Evolutionary conservation across 2,329 filamentous ascomycete species (phyloP).

Genomic region (Talaromyces marneffei): DNA sequence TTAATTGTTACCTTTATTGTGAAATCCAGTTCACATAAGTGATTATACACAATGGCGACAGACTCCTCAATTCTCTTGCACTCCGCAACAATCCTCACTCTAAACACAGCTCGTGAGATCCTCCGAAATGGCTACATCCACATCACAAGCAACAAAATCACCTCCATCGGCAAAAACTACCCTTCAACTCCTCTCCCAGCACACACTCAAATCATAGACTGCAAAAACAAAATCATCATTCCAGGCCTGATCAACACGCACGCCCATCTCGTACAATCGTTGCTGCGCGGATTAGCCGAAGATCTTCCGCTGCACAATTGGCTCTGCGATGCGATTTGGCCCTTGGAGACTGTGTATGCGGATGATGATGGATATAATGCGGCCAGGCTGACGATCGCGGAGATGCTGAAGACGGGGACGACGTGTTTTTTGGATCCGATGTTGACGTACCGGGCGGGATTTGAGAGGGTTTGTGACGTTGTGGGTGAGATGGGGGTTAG

Average conservation of each 20-base stretch:
- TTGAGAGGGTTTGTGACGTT: slow-evolving; percentile 26
- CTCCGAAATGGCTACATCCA: slow-evolving; percentile 17
- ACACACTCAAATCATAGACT: slow-evolving; percentile 21
- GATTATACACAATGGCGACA: too few relatives aligned
- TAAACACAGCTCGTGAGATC: slow-evolving; percentile 18
- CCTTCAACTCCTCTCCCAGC: background rate
- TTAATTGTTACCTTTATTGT: too few relatives aligned
- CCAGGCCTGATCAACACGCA: slow-evolving; percentile 35
- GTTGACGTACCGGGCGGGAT: slow-evolving; percentile 25
- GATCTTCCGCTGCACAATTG: slow-evolving; percentile 24
- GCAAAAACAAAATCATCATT: slow-evolving; percentile 28
- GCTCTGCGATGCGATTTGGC: slow-evolving; percentile 34
- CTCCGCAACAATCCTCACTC: slow-evolving; percentile 18
- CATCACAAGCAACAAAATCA: slow-evolving; percentile 1
- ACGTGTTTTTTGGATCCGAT: slow-evolving; percentile 36
- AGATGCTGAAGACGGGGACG: slow-evolving; percentile 36
- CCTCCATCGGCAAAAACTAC: background rate
- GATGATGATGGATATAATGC: slow-evolving; percentile 31
- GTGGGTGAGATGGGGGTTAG: slow-evolving; percentile 31
- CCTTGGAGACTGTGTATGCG: slow-evolving; percentile 31
- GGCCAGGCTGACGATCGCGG: slow-evolving; percentile 28
- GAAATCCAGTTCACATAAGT: too few relatives aligned
- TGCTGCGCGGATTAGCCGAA: slow-evolving; percentile 29
- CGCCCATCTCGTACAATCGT: slow-evolving; percentile 31
- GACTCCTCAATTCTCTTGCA: slow-evolving; percentile 15